A percentile compares a stretch with the other conserved stretches of the same genome.
Evolutionary conservation across 768 basidiomycete genomes (phyloP).

Genomic region (Tulasnella sp.): DNA sequence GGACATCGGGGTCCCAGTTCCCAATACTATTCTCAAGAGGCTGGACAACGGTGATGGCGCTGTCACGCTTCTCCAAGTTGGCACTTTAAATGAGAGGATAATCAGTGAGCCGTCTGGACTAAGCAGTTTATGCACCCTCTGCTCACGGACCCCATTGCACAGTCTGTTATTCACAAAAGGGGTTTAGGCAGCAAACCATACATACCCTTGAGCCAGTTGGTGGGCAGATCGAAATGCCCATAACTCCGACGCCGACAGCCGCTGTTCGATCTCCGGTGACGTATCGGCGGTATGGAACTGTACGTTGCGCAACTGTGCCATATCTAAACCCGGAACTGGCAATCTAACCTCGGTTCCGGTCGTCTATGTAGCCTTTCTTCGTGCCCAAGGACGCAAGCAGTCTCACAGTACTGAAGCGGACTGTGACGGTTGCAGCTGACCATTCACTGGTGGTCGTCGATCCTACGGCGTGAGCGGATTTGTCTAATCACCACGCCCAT

Average conservation of each 20-base stretch:
- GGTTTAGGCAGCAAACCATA: slow-evolving; percentile 56
- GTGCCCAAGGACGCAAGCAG: slow-evolving; percentile 68
- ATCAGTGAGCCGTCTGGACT: slow-evolving; percentile 48
- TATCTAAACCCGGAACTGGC: background rate
- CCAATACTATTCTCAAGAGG: slow-evolving; percentile 60
- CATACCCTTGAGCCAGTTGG: slow-evolving; percentile 57
- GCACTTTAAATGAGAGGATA: slow-evolving; percentile 51
- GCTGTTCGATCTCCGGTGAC: slow-evolving; percentile 22
- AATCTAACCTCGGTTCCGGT: background rate
- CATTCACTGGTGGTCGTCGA: slow-evolving; percentile 64
- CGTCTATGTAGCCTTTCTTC: slow-evolving; percentile 52
- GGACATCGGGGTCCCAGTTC: slow-evolving; percentile 46
- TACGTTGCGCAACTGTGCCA: slow-evolving; percentile 38
- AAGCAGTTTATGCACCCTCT: background rate
- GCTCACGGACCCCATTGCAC: slow-evolving; percentile 1
- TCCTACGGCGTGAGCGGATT: slow-evolving; percentile 56
- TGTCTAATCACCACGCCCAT: background rate
- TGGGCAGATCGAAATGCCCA: background rate
- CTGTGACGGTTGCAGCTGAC: slow-evolving; percentile 61
- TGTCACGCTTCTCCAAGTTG: slow-evolving; percentile 61
- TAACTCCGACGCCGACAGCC: background rate
- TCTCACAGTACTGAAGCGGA: slow-evolving; percentile 57
- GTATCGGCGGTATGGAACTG: slow-evolving; percentile 63
- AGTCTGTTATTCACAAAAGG: slow-evolving; percentile 71
- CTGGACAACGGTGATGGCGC: slow-evolving; percentile 53